Evolutionary conservation across 78 protist species (phyloP).

Genomic region (Emiliania huxleyi): DNA sequence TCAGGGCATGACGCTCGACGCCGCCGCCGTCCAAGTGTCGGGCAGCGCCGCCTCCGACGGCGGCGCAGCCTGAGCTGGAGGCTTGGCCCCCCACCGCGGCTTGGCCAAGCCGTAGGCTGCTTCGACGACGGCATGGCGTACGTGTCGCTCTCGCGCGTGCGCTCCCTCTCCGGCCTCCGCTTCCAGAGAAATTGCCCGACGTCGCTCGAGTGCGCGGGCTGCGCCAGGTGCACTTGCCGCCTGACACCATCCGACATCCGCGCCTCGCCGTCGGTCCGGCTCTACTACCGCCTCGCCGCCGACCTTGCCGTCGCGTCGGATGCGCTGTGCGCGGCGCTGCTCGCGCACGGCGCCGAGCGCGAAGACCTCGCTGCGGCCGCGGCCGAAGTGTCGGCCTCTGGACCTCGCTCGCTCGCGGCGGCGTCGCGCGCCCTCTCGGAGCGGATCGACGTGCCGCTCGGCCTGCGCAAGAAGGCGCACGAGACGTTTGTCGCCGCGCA

Average conservation of each 20-base stretch:
- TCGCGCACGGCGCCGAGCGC: background rate
- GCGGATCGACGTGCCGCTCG: background rate
- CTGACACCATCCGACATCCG: background rate
- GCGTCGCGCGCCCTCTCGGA: background rate
- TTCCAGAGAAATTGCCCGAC: background rate
- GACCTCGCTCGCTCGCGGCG: background rate
- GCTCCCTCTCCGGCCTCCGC: conserved; percentile 61
- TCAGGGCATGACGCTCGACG: conserved; percentile 81
- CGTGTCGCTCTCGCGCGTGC: conserved; percentile 68
- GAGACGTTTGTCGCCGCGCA: background rate
- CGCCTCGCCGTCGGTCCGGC: background rate
- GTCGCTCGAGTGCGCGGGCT: background rate
- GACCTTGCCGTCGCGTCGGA: background rate
- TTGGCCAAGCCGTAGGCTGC: background rate
- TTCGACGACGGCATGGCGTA: conserved; percentile 43
- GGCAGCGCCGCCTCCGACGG: too few relatives aligned
- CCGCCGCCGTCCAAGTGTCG: conserved; percentile 35
- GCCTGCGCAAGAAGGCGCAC: background rate
- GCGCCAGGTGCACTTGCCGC: background rate
- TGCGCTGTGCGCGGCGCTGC: background rate
- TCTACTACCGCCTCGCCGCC: background rate
- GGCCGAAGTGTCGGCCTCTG: background rate
- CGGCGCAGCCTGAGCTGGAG: too few relatives aligned
- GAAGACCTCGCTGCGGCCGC: background rate
- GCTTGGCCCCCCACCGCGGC: too few relatives aligned